Base-by-base conservation (phyloP, 23 red algal genomes). In the Cyanidiococcus yangmingshanensis region DNA sequence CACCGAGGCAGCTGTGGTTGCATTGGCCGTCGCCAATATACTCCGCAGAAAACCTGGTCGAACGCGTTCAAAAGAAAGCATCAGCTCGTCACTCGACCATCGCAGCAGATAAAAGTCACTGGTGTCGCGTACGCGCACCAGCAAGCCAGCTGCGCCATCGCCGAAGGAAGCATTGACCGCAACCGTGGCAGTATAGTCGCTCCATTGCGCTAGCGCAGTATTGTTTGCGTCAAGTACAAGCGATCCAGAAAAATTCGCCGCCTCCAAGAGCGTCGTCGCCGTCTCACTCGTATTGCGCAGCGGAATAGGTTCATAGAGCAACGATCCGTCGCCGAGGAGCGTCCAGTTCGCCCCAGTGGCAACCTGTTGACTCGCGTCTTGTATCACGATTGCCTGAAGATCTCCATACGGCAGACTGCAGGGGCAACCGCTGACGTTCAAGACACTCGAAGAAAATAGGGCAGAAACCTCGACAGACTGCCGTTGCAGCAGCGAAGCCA, bases 21-120 rank as follows among this genome's bases (percentile, higher is more conserved):
- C 45, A 32, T 35, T 35, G 12, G 63, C 15, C 7, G 21, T 35
- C n/a, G 63, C 63, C 12, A 71, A 29, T 29, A 30, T 35, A 25
- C 32, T 12, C n/a, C 21, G 3, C 63, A 27, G 63, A 35, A 32
- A 32, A 29, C 63, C 63, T 2, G 63, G 63, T 25, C 63, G 63
- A 7, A 35, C 12, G 3, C 63, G 7, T 71, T 71, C 63, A 2
- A 71, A 30, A 25, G n/a, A 3, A 12, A 71, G 63, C 7, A 12
- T 32, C 63, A 27, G 63, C 7, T 35, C 27, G 12, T 7, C 12
- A 35, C 32, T 29, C 21, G n/a, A 27, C 63, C 63, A 71, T 3
- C 3, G n/a, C 63, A 71, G 63, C n/a, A 25, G 63, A 71, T 71
- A 71, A 35, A 32, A 71, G 27, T 71, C 63, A 29, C 63, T 71